These are phyloP conservation scores for Euclidium syriacum DNA, from an alignment of 345 rosid species.

Conservation along the genomic window DNA sequence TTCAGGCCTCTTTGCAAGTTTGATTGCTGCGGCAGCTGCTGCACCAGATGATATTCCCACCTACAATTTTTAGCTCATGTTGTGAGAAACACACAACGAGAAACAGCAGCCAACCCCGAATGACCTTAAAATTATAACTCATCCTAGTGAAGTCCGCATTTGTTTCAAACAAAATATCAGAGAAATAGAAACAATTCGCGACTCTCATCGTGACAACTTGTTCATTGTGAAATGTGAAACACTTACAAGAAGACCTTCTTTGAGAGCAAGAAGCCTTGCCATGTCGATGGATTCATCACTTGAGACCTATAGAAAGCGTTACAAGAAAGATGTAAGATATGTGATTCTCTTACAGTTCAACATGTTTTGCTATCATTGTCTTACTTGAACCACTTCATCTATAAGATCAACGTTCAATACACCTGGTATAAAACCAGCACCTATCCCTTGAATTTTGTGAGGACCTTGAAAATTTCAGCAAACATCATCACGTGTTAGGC, in stretches of 20 bases:
- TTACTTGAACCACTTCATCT: slow-evolving; percentile 87
- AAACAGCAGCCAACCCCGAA: background rate
- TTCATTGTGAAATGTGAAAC: background rate
- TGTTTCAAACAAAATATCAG: background rate
- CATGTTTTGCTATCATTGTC: background rate
- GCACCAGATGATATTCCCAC: slow-evolving; percentile 96
- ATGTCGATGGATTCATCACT: slow-evolving; percentile 83
- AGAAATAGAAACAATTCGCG: background rate
- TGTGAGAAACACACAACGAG: background rate
- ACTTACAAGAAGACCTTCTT: slow-evolving; percentile 87
- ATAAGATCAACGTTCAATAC: slow-evolving; percentile 66
- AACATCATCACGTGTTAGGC: slow-evolving; percentile 12
- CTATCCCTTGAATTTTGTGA: slow-evolving; percentile 95
- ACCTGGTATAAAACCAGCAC: slow-evolving; percentile 87
- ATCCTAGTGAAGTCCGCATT: background rate
- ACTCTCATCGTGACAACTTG: background rate
- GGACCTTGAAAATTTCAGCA: slow-evolving; percentile 48
- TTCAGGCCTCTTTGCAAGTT: slow-evolving; percentile 77
- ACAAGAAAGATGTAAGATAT: background rate
- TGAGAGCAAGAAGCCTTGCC: slow-evolving; percentile 64
- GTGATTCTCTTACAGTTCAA: background rate
- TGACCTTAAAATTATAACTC: background rate
- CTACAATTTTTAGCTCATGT: slow-evolving; percentile 29
- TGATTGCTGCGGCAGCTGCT: slow-evolving; percentile 73
- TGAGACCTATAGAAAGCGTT: slow-evolving; percentile 41